These are phyloP conservation scores for Cutaneotrichosporon arboriforme DNA, from an alignment of 1,284 basidiomycete genomes.

Conservation along the genomic window DNA sequence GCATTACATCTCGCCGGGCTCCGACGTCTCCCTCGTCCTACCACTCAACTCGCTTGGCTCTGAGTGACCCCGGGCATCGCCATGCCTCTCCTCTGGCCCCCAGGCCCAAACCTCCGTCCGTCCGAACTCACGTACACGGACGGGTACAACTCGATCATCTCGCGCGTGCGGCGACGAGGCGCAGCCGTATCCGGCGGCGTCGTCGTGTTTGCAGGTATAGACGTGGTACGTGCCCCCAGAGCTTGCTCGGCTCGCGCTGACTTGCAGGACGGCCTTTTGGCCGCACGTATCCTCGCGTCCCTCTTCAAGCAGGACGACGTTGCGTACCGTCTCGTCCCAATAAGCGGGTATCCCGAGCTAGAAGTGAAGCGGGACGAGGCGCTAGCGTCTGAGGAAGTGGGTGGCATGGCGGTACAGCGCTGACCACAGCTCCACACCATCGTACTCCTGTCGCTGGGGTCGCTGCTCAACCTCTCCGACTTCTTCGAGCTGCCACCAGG, in stretches of 20 bases:
- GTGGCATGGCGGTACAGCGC: neutral
- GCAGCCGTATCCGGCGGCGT: slow-evolving; percentile 38
- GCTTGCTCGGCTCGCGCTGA: slow-evolving; percentile 1
- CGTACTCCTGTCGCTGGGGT: slow-evolving; percentile 88
- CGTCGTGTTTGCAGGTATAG: slow-evolving; percentile 43
- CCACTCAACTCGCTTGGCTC: no score
- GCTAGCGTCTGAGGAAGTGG: slow-evolving; percentile 30
- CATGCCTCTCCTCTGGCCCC: slow-evolving; percentile 48
- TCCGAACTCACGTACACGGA: slow-evolving; percentile 58
- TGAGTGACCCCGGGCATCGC: neutral
- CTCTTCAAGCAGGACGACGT: slow-evolving; percentile 91
- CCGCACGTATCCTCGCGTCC: slow-evolving; percentile 68
- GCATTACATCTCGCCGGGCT: no score
- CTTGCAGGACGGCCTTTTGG: slow-evolving; percentile 40
- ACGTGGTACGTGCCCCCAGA: slow-evolving; percentile 38
- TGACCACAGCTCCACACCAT: slow-evolving; percentile 73
- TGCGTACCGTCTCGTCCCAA: slow-evolving; percentile 83
- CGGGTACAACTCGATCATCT: slow-evolving; percentile 71
- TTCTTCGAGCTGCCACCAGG: slow-evolving; percentile 47
- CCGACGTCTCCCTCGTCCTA: no score
- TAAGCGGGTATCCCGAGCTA: slow-evolving; percentile 75
- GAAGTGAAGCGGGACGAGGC: slow-evolving; percentile 64
- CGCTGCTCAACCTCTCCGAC: slow-evolving; percentile 72
- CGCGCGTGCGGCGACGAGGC: slow-evolving; percentile 51
- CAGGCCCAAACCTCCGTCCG: slow-evolving; percentile 35